A percentile compares a stretch with the other conserved stretches of the same genome.
phyloP scores from a whole-genome alignment of 495 filamentous ascomycete genomes.

The Talaromyces liani region DNA sequence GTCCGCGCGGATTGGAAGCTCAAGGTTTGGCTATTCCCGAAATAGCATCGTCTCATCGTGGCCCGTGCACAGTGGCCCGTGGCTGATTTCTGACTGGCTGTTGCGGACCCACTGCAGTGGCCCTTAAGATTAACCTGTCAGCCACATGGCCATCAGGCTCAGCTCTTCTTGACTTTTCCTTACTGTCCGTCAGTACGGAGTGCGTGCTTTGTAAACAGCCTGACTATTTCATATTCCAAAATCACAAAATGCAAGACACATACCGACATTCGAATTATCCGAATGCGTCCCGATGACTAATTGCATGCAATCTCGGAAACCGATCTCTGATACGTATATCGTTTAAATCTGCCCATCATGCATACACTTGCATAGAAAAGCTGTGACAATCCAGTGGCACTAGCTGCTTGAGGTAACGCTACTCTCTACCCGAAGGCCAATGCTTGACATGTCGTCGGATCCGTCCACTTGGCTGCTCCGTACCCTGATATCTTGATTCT shows the following conservation, averaged over 20 bases:
- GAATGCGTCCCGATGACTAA: background rate
- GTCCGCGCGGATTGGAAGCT: background rate
- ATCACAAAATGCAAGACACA: no score
- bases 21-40: background rate
- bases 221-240: background rate
- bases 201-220: background rate
- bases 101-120: background rate
- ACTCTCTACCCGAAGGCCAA: background rate
- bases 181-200: background rate
- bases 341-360: background rate
- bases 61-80: background rate
- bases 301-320: background rate
- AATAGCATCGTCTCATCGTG: background rate
- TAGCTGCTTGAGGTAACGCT: background rate
- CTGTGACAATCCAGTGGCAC: background rate
- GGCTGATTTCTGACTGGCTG: background rate
- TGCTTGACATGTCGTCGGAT: background rate
- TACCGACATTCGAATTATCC: background rate
- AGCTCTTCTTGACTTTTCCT: background rate
- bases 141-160: constrained; percentile 5
- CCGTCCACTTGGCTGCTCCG: background rate
- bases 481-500: background rate
- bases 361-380: background rate
- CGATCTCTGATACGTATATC: background rate
- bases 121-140: constrained; percentile 5